Base-by-base conservation (phyloP, 2,329 filamentous ascomycete species). In the Hypoxylon sp. region DNA sequence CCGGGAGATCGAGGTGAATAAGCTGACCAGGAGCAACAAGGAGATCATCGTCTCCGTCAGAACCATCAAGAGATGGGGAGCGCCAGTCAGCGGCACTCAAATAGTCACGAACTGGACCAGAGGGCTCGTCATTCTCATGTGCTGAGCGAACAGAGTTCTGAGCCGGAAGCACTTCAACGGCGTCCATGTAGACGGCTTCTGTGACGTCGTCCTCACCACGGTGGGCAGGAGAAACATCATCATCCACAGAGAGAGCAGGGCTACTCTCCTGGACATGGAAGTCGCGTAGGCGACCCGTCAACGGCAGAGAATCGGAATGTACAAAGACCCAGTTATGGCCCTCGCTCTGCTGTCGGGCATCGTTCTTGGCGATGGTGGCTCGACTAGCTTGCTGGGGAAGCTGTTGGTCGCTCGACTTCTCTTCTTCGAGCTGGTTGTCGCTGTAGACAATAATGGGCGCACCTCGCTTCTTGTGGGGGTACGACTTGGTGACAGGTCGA, bases 131-230 rank as follows among this genome's bases (percentile, higher is more conserved):
- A 2, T 48, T 67, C 2, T 64, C 44, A 2, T 53, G 21, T 13
- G 15, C 32, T 1, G 50, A 52, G 42, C 44, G 60, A 21, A 70
- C 67, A 37, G 69, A 65, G 32, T 74, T 72, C 19, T 75, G 73
- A 6, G 56, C 67, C 10, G 74, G 69, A n/a, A 83, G 68, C 52
- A 82, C 77, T 66, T 85, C 83, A 17, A 84, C 75, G 10, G 82
- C 83, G 70, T 85, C 83, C 68, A 84, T 76, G 75, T 84, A 85
- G 50, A 79, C 76, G 5, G 79, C 76, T 55, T 82, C 82, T n/a
- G 78, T 79, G 13, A 77, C 69, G 50, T 84, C 80, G 32, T 81
- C 80, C 51, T 79, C 74, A 32, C 64, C 27, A 29, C n/a, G 56
- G 47, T 59, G 57, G 24, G 50, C 48, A 8, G 31, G 31, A 6